Base-by-base conservation (phyloP, 2,329 filamentous ascomycete species). In the Thelonectria rubi region DNA sequence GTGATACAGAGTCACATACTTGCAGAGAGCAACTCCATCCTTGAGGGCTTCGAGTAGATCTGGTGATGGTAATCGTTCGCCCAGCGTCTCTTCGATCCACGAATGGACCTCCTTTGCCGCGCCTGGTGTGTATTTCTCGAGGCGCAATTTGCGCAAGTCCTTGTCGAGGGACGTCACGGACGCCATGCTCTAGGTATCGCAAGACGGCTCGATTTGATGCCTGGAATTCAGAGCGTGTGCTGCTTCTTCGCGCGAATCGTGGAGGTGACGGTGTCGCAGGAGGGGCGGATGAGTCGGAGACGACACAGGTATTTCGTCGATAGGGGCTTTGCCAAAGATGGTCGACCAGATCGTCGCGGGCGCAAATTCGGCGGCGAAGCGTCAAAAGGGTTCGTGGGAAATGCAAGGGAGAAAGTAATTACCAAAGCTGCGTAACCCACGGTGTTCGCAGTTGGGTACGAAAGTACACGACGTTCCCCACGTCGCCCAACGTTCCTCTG, bases 111-210 rank as follows among this genome's bases (percentile, higher is more conserved):
- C 94, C 70, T 92, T 92, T 53, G 93, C 94, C 42, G 94, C 94
- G 70, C 91, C 88, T 20, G 93, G 93, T 1, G 94, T 98, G 80
- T 97, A 98, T 80, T 94, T 92, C 63, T 94, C 92, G 72, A 97
- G 84, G 78, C 95, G 94, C 85, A 98, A 79, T 77, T 89, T 93
- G 84, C 92, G 92, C 88, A 99, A 85, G 82, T 99, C 95, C 78
- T 94, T 94, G 80, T 98, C 95, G 63, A 99, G 83, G 65, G 93
- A 97, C 66, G 92, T 87, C 32, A 98, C 94, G 40, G 94, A 97
- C 70, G 94, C 94, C 94, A 98, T 98, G 65, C 56, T 74, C 66
- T 14, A 24, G 20, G 40, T 10, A 32, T 8, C 18, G 24, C 18
- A n/a, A n/a, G 20, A 18, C 24, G 18, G 30, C 10, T 18, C 11